Conservation (phyloP, 2,329 filamentous ascomycete species). For the Exophiala spinifera region DNA sequence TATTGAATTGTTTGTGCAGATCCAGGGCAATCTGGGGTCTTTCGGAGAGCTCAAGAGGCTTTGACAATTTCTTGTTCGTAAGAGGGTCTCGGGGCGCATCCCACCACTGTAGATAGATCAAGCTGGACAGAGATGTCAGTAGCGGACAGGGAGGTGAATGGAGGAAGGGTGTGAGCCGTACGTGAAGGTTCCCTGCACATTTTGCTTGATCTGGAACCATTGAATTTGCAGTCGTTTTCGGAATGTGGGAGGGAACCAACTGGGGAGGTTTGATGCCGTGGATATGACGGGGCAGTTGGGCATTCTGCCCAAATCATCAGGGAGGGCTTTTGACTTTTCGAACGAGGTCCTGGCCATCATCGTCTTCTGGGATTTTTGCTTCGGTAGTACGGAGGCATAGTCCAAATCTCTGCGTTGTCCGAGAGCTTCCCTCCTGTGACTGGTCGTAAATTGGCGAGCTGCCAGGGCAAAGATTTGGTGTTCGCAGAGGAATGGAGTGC, state of each 20-base stretch:
- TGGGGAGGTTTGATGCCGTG: conserved; percentile 8
- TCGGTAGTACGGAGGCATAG: conserved; percentile 2
- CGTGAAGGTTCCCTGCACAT: conserved; percentile 13
- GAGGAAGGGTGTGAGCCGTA: background rate
- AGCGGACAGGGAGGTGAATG: background rate
- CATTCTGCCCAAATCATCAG: conserved; percentile 21
- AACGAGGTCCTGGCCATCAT: conserved; percentile 12
- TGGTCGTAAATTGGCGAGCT: conserved; percentile 15
- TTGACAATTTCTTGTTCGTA: conserved; percentile 14
- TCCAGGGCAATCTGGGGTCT: conserved; percentile 12
- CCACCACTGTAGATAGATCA: conserved; percentile 13
- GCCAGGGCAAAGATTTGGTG: conserved; percentile 5
- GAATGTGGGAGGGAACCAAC: conserved; percentile 2
- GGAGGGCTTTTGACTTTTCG: conserved; percentile 9
- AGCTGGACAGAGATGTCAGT: conserved; percentile 17
- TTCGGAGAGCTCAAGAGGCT: conserved; percentile 12
- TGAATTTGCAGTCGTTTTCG: conserved; percentile 10
- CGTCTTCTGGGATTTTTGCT: conserved; percentile 7
- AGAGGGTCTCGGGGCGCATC: conserved; percentile 15
- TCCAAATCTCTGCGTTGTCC: background rate
- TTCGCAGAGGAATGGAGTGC: conserved; percentile 10
- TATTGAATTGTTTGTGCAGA: conserved; percentile 49
- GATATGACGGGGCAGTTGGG: conserved; percentile 18
- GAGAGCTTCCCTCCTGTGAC: conserved; percentile 8
- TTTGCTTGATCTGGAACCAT: conserved; percentile 13